Percentiles rank a stretch among this genome's conserved stretches.
These are phyloP conservation scores for Ulota crispa DNA, from an alignment of 225 moss, liverwort and hornwort species.

Conservation along the genomic window DNA sequence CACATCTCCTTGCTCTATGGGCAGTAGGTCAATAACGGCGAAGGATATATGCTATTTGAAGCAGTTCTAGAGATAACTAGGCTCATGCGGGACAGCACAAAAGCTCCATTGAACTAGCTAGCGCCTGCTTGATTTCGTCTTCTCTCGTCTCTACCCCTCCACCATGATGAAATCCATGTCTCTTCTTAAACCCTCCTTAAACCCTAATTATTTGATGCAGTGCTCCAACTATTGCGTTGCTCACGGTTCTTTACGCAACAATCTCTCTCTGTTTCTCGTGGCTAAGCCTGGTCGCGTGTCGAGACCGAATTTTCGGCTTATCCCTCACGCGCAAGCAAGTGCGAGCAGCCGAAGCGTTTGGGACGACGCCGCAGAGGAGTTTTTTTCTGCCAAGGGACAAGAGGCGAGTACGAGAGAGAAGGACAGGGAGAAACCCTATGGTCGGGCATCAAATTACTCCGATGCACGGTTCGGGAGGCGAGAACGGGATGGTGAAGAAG, in stretches of 20 bases:
- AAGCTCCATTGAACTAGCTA: background rate
- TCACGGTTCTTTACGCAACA: background rate
- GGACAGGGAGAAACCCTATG: slow-evolving; percentile 17
- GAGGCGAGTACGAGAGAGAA: slow-evolving; percentile 17
- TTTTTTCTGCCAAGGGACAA: slow-evolving; percentile 38
- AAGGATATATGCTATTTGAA: background rate
- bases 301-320: slow-evolving; percentile 19
- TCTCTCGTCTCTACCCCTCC: background rate
- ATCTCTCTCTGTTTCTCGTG: slow-evolving; percentile 18
- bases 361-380: slow-evolving; percentile 62
- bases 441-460: slow-evolving; percentile 12
- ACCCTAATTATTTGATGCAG: slow-evolving; percentile 24
- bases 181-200: slow-evolving; percentile 44
- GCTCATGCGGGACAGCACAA: slow-evolving; percentile 1
- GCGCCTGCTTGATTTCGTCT: slow-evolving; percentile 21
- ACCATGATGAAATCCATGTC: slow-evolving; percentile 43
- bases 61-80: background rate
- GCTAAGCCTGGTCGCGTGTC: background rate
- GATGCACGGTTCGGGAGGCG: slow-evolving; percentile 25
- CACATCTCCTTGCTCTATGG: background rate
- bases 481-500: slow-evolving; percentile 31
- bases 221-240: slow-evolving; percentile 17
- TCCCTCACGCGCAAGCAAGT: slow-evolving; percentile 50
- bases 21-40: background rate
- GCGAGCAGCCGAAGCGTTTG: slow-evolving; percentile 43